Percentiles rank a stretch among this genome's conserved stretches.
These are phyloP conservation scores for Beta corolliflora DNA, from an alignment of 179 eudicot genomes.

Conservation along the genomic window DNA sequence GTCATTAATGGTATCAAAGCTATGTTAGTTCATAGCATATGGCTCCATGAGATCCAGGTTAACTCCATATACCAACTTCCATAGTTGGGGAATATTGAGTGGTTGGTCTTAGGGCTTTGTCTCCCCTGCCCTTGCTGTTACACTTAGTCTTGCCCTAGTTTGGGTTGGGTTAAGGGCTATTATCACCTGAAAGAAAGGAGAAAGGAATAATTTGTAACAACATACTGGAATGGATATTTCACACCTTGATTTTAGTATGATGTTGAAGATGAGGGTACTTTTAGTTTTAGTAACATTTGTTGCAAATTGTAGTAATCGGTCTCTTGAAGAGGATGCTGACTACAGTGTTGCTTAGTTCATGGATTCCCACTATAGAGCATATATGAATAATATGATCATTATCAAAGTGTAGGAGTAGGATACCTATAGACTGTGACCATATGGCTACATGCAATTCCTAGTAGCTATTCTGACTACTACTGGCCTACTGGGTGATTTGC, in stretches of 20 bases:
- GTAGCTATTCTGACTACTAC: background rate
- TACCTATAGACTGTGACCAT: background rate
- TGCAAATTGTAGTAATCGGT: background rate
- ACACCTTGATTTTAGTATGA: background rate
- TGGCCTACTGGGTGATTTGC: background rate
- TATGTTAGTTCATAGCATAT: background rate
- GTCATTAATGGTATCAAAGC: too few relatives aligned
- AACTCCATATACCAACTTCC: background rate
- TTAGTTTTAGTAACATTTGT: background rate
- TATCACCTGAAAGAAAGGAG: background rate
- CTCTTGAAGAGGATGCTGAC: background rate
- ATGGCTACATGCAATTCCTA: background rate
- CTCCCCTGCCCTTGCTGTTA: background rate
- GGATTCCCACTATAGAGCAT: background rate
- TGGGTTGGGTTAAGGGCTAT: background rate
- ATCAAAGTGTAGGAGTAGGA: background rate
- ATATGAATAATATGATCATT: background rate
- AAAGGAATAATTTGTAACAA: background rate
- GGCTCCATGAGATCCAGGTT: background rate
- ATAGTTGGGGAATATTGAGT: background rate
- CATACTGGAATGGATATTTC: background rate
- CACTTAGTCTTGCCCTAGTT: background rate
- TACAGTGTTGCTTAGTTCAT: background rate
- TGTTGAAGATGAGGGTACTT: background rate
- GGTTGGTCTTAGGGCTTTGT: background rate